Conservation (phyloP, 345 rosid genomes). For the Eucalyptus cloeziana region DNA sequence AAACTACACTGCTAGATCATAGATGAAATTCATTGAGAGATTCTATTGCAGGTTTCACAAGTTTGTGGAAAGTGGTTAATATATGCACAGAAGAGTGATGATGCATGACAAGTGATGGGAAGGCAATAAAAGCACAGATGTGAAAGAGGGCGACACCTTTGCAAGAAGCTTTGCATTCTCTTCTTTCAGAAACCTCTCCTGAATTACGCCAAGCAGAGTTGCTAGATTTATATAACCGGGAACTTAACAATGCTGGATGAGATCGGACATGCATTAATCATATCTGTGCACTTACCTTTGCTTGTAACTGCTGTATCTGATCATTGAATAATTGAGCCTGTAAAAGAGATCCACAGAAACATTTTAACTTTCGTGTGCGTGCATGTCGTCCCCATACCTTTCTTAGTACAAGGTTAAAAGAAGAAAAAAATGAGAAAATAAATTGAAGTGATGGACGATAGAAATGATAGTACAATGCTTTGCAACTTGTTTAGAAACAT, state of each 20-base stretch:
- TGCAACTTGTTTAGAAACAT: not conserved
- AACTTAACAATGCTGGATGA: not conserved
- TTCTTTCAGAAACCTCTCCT: slow-evolving; percentile 35
- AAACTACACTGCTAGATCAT: not conserved
- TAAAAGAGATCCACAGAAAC: not conserved
- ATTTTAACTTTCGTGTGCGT: not conserved
- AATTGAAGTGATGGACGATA: not conserved
- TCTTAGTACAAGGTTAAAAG: not conserved
- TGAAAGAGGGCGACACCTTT: slow-evolving; percentile 16
- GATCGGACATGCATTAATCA: not conserved
- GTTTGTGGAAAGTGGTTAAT: not conserved
- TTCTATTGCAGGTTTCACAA: not conserved
- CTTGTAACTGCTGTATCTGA: slow-evolving; percentile 29
- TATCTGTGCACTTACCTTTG: slow-evolving; percentile 10
- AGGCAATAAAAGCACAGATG: not conserved
- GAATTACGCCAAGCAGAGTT: not conserved
- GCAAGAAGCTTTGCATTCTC: slow-evolving; percentile 24
- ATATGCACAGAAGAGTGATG: not conserved
- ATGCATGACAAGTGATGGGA: not conserved
- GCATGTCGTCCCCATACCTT: not conserved
- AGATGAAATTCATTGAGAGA: not conserved
- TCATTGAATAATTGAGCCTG: slow-evolving; percentile 29
- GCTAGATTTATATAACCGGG: not conserved
- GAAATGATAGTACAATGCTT: not conserved
- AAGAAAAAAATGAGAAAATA: not conserved